phyloP scores from a whole-genome alignment of 257 asterid species.

The Solanum bukasovii region DNA sequence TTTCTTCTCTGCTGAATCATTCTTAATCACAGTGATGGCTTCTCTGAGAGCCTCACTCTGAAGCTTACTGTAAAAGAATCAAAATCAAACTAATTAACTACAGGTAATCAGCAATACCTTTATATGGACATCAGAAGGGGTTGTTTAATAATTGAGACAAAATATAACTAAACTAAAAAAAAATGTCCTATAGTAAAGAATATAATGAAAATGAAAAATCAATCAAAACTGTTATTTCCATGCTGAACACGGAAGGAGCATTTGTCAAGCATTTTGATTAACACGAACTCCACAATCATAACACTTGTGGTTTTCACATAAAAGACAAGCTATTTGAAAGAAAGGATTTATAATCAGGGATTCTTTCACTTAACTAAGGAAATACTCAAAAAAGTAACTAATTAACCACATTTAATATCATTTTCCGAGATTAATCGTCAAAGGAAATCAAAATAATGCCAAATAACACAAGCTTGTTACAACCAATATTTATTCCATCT shows the following conservation, averaged over 20 bases:
- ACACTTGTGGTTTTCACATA: background rate
- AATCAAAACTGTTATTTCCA: background rate
- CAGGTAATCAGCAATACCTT: background rate
- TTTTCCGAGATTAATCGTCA: background rate
- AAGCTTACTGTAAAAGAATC: conserved; percentile 6
- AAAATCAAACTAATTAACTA: background rate
- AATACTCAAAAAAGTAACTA: background rate
- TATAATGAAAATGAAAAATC: background rate
- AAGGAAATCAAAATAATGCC: background rate
- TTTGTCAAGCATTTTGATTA: background rate
- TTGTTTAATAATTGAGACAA: background rate
- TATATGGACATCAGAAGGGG: background rate
- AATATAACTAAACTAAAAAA: background rate
- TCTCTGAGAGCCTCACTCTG: conserved; percentile 16
- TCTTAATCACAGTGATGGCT: conserved; percentile 9
- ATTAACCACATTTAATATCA: background rate
- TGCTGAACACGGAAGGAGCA: background rate
- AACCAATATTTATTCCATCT: background rate
- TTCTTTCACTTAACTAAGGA: background rate
- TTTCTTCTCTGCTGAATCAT: conserved; percentile 11
- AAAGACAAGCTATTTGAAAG: background rate
- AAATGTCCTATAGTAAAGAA: background rate
- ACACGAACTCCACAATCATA: background rate
- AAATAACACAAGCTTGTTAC: background rate
- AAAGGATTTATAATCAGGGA: background rate